Evolutionary conservation across 768 basidiomycete genomes (phyloP).

Genomic region (Termitomyces sp.): DNA sequence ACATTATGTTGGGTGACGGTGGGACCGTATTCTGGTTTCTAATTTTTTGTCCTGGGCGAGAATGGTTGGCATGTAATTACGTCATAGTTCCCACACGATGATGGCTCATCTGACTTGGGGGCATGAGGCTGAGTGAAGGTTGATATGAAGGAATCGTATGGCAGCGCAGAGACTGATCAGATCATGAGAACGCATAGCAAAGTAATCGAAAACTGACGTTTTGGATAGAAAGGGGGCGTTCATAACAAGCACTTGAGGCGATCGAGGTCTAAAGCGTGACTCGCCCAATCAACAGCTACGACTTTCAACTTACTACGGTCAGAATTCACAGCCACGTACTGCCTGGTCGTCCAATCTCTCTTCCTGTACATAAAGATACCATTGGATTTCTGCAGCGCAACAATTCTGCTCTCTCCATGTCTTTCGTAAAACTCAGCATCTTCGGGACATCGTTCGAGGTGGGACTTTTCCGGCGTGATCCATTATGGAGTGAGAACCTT

Average conservation of each 20-base stretch:
- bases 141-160: not conserved
- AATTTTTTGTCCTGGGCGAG: not conserved
- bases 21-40: no score
- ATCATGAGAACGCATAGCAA: not conserved
- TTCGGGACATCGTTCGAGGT: conserved; percentile 98
- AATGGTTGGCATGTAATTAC: not conserved
- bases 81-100: conserved; percentile 13
- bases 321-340: not conserved
- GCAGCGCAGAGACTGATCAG: not conserved
- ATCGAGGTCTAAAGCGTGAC: not conserved
- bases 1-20: conserved; percentile 28
- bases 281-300: not conserved
- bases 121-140: not conserved
- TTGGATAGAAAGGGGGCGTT: not conserved
- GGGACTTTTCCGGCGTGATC: conserved; percentile 7
- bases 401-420: conserved; percentile 41
- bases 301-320: not conserved
- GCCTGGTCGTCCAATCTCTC: not conserved
- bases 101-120: not conserved
- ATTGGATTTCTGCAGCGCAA: not conserved
- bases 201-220: not conserved
- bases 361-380: not conserved
- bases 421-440: conserved; percentile 97
- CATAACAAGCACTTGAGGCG: not conserved
- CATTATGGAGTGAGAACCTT: conserved; percentile 4